Base-by-base conservation (phyloP, 2,329 filamentous ascomycete genomes). In the Fusarium longipes region DNA sequence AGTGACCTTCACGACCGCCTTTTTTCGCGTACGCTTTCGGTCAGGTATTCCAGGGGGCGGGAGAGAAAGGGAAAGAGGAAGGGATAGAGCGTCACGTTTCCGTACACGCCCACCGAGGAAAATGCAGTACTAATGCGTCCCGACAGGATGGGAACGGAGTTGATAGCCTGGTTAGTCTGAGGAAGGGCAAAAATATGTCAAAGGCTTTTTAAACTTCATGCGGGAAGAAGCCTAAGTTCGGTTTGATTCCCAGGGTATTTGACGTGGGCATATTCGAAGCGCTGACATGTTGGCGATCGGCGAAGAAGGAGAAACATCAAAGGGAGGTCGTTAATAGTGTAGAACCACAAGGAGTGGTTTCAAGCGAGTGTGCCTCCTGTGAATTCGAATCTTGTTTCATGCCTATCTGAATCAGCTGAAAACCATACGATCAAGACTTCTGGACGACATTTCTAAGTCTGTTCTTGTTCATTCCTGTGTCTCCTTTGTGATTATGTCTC, bases 11-110 rank as follows among this genome's bases (percentile, higher is more conserved):
- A 29, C 38, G 44, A 56, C 57, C 50, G 51, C 64, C 36, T 47
- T 53, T 64, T 65, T 50, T 8, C 40, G 27, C 33, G n/a, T 47
- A 55, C 51, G 60, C 56, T 63, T 57, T 39, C 60, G 38, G 60
- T n/a, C 24, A 63, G n/a, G 35, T 38, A 45, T 22, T 17, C 11
- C 25, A 6, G 18, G 20, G 20, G 36, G 36, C 36, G n/a, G n/a
- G 22, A 8, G 11, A 12, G 5, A 45, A n/a, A n/a, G n/a, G n/a
- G 17, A 25, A 5, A 27, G 18, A 43, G 8, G 7, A 18, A 18
- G 6, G 29, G 35, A 38, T 22, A 54, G 47, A 39, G 33, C 24
- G 42, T 17, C 30, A 38, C 9, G 25, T 11, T 17, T 56, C 9
- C 14, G 9, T 22, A 42, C 29, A 55, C 38, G 17, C 49, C 43